Percentiles rank a stretch among this genome's conserved stretches.
phyloP scores from a whole-genome alignment of 208 protist genomes.

The Acanthamoeba sp. region DNA sequence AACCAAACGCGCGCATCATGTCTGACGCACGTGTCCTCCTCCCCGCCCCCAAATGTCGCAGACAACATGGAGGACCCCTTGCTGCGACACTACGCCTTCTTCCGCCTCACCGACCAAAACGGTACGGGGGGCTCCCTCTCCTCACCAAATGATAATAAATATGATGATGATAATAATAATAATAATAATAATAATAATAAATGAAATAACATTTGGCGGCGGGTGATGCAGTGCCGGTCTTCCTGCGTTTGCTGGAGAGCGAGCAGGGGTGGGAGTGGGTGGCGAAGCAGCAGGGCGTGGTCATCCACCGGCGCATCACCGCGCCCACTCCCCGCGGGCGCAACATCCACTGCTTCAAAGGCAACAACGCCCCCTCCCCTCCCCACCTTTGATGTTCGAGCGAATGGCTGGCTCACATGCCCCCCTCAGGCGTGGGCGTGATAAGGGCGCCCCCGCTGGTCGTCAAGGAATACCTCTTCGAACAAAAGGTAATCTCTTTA shows the following conservation, averaged over 20 bases:
- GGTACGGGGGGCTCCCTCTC: not conserved
- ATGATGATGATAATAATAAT: not conserved
- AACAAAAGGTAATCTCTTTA: no score
- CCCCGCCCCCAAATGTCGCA: not conserved
- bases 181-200: no score
- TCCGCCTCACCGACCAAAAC: not conserved
- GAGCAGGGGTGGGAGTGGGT: not conserved
- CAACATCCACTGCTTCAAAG: constrained; percentile 15
- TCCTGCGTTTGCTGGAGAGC: not conserved
- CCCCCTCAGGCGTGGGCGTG: not conserved
- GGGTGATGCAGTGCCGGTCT: not conserved
- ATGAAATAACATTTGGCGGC: no score
- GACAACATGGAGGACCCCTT: not conserved
- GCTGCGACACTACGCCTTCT: not conserved
- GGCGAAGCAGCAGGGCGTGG: not conserved
- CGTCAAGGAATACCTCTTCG: constrained; percentile 1
- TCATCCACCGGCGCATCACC: not conserved
- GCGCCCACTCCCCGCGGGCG: not conserved
- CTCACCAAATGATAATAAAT: no score
- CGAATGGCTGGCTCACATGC: not conserved
- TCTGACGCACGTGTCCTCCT: not conserved
- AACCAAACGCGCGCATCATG: no score
- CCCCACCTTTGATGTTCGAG: not conserved
- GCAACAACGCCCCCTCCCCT: not conserved
- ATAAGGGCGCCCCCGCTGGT: not conserved